Conservation (phyloP, 805 yeast genomes). For the Maudiozyma barnettii region DNA sequence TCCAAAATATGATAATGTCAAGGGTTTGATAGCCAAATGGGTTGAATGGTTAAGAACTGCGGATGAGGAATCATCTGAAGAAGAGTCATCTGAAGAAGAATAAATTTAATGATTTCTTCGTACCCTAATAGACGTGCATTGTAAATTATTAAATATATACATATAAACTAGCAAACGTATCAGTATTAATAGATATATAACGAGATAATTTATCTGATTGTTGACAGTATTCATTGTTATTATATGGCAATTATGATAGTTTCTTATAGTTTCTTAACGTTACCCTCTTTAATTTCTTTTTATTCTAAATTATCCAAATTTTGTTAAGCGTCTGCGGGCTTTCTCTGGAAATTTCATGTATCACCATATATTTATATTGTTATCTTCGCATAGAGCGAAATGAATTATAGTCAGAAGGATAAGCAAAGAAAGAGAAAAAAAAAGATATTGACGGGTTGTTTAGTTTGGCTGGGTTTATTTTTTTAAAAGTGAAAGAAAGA, state of each 20-base stretch:
- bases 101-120: not conserved
- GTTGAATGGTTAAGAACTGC: constrained; percentile 84
- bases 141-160: not conserved
- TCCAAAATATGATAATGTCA: constrained; percentile 39
- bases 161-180: not conserved
- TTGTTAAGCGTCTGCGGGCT: not conserved
- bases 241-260: no score
- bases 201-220: no score
- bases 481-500: not conserved
- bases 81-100: constrained; percentile 36
- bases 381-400: not conserved
- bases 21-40: constrained; percentile 58
- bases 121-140: not conserved
- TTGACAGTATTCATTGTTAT: no score
- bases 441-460: no score
- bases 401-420: not conserved
- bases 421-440: not conserved
- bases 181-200: no score
- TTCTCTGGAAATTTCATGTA: not conserved
- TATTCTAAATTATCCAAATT: not conserved
- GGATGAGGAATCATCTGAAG: constrained; percentile 47
- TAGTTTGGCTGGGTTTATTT: not conserved
- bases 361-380: no score
- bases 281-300: not conserved
- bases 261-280: not conserved